Percentiles rank a stretch among this genome's conserved stretches.
Conservation (phyloP, 1,284 basidiomycete species). For the Ganoderma sinense region DNA sequence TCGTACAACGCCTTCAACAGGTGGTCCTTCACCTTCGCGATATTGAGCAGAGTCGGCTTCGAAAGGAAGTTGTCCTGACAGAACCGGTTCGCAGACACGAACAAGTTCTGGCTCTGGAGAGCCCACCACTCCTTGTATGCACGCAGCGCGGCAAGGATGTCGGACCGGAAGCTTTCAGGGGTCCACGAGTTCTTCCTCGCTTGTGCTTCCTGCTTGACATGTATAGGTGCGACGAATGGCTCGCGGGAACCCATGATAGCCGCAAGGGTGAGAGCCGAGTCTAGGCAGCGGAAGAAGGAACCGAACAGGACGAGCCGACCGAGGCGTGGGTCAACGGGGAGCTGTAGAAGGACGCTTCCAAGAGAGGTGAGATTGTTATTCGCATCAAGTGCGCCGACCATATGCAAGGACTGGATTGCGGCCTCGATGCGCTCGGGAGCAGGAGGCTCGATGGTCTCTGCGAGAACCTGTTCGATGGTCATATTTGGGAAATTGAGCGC, state of each 20-base stretch:
- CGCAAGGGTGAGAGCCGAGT: constrained; percentile 89
- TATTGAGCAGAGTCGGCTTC: constrained; percentile 83
- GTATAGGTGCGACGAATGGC: constrained; percentile 88
- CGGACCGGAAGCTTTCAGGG: constrained; percentile 83
- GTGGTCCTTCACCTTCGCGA: constrained; percentile 87
- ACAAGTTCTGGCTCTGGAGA: constrained; percentile 72
- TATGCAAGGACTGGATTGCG: constrained; percentile 84
- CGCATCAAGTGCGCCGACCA: constrained; percentile 89
- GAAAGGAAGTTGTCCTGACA: constrained; percentile 90
- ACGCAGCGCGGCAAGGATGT: constrained; percentile 81
- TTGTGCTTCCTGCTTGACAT: constrained; percentile 68
- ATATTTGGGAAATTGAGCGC: constrained; percentile 93
- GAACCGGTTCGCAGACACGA: constrained; percentile 76
- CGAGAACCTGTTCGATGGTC: constrained; percentile 89
- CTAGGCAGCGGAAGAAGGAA: constrained; percentile 93
- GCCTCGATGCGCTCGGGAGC: constrained; percentile 79
- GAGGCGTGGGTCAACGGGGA: constrained; percentile 91
- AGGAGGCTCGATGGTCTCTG: constrained; percentile 91
- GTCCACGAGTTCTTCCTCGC: constrained; percentile 86
- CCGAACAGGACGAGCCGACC: constrained; percentile 92
- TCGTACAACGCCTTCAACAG: constrained; percentile 82
- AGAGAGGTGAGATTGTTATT: constrained; percentile 86
- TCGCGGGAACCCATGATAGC: constrained; percentile 92
- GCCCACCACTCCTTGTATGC: constrained; percentile 89
- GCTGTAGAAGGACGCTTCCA: constrained; percentile 87